These are phyloP conservation scores for Phaeosphaeria sp. DNA, from an alignment of 2,329 filamentous ascomycete species.

Conservation along the genomic window DNA sequence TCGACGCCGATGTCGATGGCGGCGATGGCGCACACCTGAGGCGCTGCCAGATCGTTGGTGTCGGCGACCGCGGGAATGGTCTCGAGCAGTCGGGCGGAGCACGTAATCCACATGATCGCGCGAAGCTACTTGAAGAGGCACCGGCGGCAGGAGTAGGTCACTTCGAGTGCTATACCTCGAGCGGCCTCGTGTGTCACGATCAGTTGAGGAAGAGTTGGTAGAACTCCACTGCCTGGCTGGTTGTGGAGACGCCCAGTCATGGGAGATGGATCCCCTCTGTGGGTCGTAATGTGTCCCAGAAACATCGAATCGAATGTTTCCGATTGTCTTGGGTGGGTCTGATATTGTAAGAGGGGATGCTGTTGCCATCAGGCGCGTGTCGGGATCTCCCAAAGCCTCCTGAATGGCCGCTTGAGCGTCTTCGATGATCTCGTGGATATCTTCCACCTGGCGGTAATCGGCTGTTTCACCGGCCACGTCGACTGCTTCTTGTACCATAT, in stretches of 20 bases:
- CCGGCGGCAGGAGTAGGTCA: slow-evolving; percentile 30
- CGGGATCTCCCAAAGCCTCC: slow-evolving; percentile 33
- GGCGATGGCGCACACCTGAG: slow-evolving; percentile 1
- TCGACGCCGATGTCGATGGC: slow-evolving; percentile 19
- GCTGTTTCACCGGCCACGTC: slow-evolving; percentile 44
- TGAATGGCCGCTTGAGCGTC: slow-evolving; percentile 46
- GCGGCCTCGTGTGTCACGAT: slow-evolving; percentile 5
- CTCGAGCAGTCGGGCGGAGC: slow-evolving; percentile 31
- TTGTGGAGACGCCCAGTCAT: slow-evolving; percentile 39
- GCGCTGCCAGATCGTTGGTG: slow-evolving; percentile 14
- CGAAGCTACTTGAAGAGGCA: slow-evolving; percentile 23
- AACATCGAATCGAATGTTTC: not conserved
- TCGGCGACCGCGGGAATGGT: slow-evolving; percentile 33
- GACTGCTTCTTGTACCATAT: slow-evolving; percentile 52
- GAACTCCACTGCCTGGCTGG: slow-evolving; percentile 2
- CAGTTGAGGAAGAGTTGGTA: slow-evolving; percentile 15
- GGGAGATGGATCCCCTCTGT: slow-evolving; percentile 20
- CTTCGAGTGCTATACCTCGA: slow-evolving; percentile 23
- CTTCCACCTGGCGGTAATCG: slow-evolving; percentile 40
- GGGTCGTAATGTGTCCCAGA: slow-evolving; percentile 10
- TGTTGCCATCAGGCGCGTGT: slow-evolving; percentile 25
- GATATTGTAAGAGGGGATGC: slow-evolving; percentile 29
- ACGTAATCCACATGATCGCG: slow-evolving; percentile 41
- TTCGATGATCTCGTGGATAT: slow-evolving; percentile 50
- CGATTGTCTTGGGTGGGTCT: slow-evolving; percentile 5